Evolutionary conservation across 2,329 filamentous ascomycete genomes (phyloP).

Genomic region (Aspergillus sergii): DNA sequence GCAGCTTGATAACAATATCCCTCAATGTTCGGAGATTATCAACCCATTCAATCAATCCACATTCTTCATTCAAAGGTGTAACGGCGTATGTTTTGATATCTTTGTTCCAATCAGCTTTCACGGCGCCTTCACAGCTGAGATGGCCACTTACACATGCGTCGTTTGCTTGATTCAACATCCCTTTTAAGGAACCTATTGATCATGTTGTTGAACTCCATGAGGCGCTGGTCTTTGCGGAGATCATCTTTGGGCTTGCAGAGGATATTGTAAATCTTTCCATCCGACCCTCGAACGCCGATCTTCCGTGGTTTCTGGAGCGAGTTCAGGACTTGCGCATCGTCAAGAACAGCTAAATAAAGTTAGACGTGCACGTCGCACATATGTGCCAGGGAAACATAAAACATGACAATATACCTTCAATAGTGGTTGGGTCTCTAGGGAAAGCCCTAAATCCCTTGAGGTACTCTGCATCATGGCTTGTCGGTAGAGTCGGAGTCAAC

Average conservation of each 20-base stretch:
- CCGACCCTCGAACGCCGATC: conserved; percentile 82
- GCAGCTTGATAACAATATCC: conserved; percentile 81
- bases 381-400: background rate
- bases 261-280: conserved; percentile 85
- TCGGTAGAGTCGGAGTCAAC: conserved; percentile 78
- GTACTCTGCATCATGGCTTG: conserved; percentile 68
- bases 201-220: conserved; percentile 99
- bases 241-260: conserved; percentile 99
- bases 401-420: conserved; percentile 52
- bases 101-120: conserved; percentile 16
- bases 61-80: conserved; percentile 95
- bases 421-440: conserved; percentile 80
- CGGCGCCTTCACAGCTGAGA: conserved; percentile 4
- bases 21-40: conserved; percentile 92
- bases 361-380: conserved; percentile 14
- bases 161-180: conserved; percentile 85
- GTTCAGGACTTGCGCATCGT: conserved; percentile 86
- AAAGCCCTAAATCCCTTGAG: conserved; percentile 80
- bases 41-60: conserved; percentile 97
- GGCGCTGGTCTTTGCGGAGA: conserved; percentile 90
- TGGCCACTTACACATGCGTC: conserved; percentile 66
- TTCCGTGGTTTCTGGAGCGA: conserved; percentile 92
- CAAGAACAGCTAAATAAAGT: conserved; percentile 61
- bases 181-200: conserved; percentile 94
- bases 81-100: conserved; percentile 96